Conservation (phyloP, 768 basidiomycete species). For the Termitomyces sp. region DNA sequence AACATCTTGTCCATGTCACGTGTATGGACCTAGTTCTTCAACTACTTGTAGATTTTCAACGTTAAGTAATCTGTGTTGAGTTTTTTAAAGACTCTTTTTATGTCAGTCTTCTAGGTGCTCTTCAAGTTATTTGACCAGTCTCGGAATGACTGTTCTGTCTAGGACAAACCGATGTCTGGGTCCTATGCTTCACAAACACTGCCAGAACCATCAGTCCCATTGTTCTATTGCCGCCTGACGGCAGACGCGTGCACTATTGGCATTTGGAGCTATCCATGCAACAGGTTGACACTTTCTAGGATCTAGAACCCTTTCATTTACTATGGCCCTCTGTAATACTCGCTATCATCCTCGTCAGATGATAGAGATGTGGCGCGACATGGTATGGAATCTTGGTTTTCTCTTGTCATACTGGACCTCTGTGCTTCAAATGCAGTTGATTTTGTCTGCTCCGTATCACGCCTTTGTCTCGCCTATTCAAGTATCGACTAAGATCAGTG, state of each 20-base stretch:
- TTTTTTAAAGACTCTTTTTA: too few relatives aligned
- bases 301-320: background rate
- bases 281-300: background rate
- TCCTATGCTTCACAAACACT: background rate
- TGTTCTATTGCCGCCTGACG: background rate
- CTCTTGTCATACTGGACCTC: background rate
- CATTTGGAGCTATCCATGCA: background rate
- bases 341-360: background rate
- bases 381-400: background rate
- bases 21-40: background rate
- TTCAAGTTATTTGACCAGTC: background rate
- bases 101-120: too few relatives aligned
- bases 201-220: background rate
- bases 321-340: background rate
- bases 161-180: background rate
- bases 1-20: background rate
- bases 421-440: background rate
- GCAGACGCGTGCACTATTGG: background rate
- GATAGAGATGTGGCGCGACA: background rate
- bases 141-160: too few relatives aligned
- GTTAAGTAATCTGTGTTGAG: too few relatives aligned
- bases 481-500: background rate
- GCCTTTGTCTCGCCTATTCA: background rate
- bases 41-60: too few relatives aligned
- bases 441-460: background rate